Evolutionary conservation across 2,329 filamentous ascomycete genomes (phyloP), one percentile per base, ranked within the genome.

Genomic region (Pseudocercospora fuligena): DNA sequence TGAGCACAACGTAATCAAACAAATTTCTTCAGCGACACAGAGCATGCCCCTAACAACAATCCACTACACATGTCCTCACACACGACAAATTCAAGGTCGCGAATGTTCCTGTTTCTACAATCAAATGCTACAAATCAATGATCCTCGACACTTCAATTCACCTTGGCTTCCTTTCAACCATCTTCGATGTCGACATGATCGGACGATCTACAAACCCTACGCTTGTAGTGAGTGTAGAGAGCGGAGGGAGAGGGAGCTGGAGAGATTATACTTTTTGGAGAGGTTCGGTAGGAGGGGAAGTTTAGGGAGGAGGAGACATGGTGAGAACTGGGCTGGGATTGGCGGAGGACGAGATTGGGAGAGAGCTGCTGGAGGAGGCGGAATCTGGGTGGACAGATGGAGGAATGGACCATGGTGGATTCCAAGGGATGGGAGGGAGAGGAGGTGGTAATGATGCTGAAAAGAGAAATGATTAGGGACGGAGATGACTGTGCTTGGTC

Each of bases 11-110:
- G n/a, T n/a, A n/a, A n/a, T n/a, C n/a, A n/a, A n/a, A n/a, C n/a
- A n/a, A n/a, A n/a, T n/a, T n/a, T n/a, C n/a, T n/a, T n/a, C n/a
- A n/a, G n/a, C n/a, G n/a, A n/a, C 54, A 19, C 46, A 46, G 36
- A 62, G 25, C 19, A 74, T 73, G 71, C 72, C 71, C 16, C 66
- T 73, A 16, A 72, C 67, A 29, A 70, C 64, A 47, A 72, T 70
- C 68, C 56, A 62, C 63, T 72, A 74, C 68, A 64, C 65, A 59
- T 74, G 72, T 64, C 71, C 69, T 54, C 71, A 73, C 64, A 57
- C 60, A 33, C 69, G 66, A 23, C 61, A 67, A 61, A 60, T 72
- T 33, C 67, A 72, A 70, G 70, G 70, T 21, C 69, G 68, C 8
- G 66, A 70, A 53, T 73, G 72, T 60, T 43, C 31, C 46, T 73